Percentiles rank a stretch among this genome's conserved stretches.
Evolutionary conservation across 768 basidiomycete genomes (phyloP).

Genomic region (Mycena indigotica): DNA sequence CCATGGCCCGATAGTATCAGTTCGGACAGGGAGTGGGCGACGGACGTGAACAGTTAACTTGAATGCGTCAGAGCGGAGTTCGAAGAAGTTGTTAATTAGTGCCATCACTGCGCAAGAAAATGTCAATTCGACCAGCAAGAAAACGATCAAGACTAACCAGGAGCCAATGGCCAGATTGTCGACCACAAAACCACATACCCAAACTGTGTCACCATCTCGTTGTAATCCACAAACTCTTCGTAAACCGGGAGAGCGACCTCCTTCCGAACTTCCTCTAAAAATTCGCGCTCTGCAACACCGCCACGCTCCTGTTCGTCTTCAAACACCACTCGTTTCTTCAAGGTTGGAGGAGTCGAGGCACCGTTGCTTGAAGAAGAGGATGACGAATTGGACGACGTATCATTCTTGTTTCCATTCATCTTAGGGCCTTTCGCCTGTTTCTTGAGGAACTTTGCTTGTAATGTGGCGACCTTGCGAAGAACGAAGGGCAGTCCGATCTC

Average conservation of each 20-base stretch:
- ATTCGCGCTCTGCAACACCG: conserved; percentile 70
- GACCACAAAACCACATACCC: conserved; percentile 93
- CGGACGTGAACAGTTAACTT: conserved; percentile 87
- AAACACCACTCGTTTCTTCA: conserved; percentile 72
- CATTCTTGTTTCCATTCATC: conserved; percentile 23
- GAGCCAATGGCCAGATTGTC: conserved; percentile 90
- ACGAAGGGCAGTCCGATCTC: conserved; percentile 85
- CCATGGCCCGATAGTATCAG: conserved; percentile 95
- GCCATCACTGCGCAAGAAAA: conserved; percentile 60
- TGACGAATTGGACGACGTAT: conserved; percentile 27
- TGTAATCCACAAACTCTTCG: conserved; percentile 83
- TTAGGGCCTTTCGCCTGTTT: conserved; percentile 32
- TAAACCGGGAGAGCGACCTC: conserved; percentile 84
- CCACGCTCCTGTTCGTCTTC: conserved; percentile 64
- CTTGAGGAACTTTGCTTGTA: conserved; percentile 40
- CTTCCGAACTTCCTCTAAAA: conserved; percentile 74
- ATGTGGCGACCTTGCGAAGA: conserved; percentile 56
- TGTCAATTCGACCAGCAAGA: conserved; percentile 4
- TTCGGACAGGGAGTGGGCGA: conserved; percentile 82
- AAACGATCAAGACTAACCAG: conserved; percentile 46
- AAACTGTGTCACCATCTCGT: conserved; percentile 96
- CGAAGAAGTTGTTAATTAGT: conserved; percentile 89
- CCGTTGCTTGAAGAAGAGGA: neutral
- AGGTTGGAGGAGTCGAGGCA: neutral
- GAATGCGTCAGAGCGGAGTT: conserved; percentile 91